A percentile compares a stretch with the other conserved stretches of the same genome.
Evolutionary conservation across 225 moss, liverwort and hornwort genomes (phyloP).

Genomic region (Ulota crispa): DNA sequence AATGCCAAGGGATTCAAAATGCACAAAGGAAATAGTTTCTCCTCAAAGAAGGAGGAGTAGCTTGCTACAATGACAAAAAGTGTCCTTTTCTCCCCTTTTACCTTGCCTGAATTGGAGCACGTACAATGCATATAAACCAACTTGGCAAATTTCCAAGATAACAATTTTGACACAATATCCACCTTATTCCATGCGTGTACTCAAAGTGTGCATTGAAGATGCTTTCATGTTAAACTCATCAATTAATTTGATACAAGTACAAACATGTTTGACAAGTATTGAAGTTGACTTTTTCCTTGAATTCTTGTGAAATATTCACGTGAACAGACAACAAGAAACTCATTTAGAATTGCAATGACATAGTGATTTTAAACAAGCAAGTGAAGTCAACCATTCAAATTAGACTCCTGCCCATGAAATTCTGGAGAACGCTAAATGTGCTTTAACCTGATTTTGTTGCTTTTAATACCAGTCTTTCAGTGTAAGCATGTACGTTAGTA

Average conservation of each 20-base stretch:
- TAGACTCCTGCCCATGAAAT: neutral
- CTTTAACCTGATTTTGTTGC: neutral
- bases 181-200: no score
- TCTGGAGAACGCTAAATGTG: neutral
- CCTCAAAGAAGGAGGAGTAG: no score
- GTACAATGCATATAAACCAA: no score
- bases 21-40: no score
- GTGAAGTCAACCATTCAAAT: slow-evolving; percentile 5
- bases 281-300: neutral
- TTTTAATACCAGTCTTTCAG: neutral
- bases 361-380: neutral
- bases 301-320: neutral
- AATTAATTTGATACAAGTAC: neutral
- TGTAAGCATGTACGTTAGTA: no score
- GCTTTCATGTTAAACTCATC: slow-evolving; percentile 1
- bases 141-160: no score
- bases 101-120: no score
- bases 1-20: no score
- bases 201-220: no score
- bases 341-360: neutral
- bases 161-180: no score
- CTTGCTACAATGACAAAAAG: no score
- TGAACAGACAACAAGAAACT: neutral
- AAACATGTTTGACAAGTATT: neutral
- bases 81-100: no score